A percentile compares a stretch with the other conserved stretches of the same genome.
Evolutionary conservation across 2,329 filamentous ascomycete species (phyloP).

Genomic region (Curvularia verruculosa): DNA sequence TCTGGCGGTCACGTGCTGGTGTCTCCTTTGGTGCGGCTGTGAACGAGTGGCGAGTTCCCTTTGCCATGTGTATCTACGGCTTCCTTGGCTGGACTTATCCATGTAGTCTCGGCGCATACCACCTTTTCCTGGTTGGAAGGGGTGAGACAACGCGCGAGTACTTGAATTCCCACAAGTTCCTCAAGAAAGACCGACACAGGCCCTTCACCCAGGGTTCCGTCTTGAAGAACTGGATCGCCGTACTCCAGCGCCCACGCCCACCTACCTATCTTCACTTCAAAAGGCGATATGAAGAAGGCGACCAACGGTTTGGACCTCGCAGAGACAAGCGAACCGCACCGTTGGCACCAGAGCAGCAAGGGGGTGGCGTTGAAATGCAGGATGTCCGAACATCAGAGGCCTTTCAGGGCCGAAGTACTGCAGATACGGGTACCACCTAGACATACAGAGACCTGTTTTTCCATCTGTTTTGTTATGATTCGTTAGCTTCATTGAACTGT

Average conservation of each 20-base stretch:
- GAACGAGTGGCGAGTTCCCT: slow-evolving; percentile 75
- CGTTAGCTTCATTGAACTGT: slow-evolving; percentile 7
- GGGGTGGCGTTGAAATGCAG: slow-evolving; percentile 74
- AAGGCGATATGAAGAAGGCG: slow-evolving; percentile 73
- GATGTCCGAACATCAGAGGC: slow-evolving; percentile 40
- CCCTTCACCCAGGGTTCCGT: slow-evolving; percentile 83
- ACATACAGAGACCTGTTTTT: neutral
- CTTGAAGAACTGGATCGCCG: slow-evolving; percentile 78
- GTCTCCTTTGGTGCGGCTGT: slow-evolving; percentile 74
- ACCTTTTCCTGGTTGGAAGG: slow-evolving; percentile 86
- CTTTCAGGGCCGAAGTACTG: slow-evolving; percentile 43
- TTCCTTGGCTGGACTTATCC: slow-evolving; percentile 79
- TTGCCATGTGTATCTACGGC: slow-evolving; percentile 87
- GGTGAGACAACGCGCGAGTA: slow-evolving; percentile 97
- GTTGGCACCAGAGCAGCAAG: slow-evolving; percentile 59
- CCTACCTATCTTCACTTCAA: slow-evolving; percentile 93
- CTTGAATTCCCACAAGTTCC: slow-evolving; percentile 93
- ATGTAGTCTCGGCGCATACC: slow-evolving; percentile 81
- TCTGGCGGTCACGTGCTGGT: slow-evolving; percentile 68
- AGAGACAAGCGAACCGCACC: slow-evolving; percentile 59
- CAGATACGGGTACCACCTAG: slow-evolving; percentile 20
- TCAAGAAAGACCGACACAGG: slow-evolving; percentile 86
- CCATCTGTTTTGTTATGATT: slow-evolving; percentile 9
- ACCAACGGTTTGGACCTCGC: slow-evolving; percentile 76
- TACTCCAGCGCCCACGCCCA: slow-evolving; percentile 81